These are phyloP conservation scores for Trichophyton verrucosum DNA, from an alignment of 2,329 filamentous ascomycete species.

Conservation along the genomic window DNA sequence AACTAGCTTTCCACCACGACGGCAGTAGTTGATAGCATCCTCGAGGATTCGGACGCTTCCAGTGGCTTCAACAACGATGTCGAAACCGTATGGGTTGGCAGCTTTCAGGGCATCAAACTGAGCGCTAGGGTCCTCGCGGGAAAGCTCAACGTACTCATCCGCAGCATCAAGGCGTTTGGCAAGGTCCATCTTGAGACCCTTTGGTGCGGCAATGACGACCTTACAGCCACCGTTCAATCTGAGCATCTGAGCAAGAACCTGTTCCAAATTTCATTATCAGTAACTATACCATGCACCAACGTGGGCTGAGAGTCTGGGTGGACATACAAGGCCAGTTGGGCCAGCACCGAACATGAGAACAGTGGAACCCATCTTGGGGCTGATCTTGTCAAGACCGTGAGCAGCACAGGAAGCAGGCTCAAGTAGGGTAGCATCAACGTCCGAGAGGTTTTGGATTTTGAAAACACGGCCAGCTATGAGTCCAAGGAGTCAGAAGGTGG, in stretches of 20 bases:
- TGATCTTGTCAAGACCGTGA: slow-evolving; percentile 56
- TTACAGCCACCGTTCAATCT: slow-evolving; percentile 55
- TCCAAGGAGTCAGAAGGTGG: slow-evolving; percentile 8
- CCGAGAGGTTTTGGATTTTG: slow-evolving; percentile 51
- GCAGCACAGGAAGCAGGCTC: slow-evolving; percentile 58
- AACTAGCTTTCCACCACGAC: slow-evolving; percentile 57
- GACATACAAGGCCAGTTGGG: slow-evolving; percentile 47
- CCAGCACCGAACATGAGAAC: slow-evolving; percentile 56
- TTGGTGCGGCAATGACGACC: slow-evolving; percentile 56
- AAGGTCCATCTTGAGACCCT: slow-evolving; percentile 58
- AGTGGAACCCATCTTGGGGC: slow-evolving; percentile 50
- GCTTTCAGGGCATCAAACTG: slow-evolving; percentile 52
- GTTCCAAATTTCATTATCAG: neutral
- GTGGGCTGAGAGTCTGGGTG: neutral
- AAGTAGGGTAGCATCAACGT: slow-evolving; percentile 55
- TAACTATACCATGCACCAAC: neutral
- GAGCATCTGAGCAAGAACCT: slow-evolving; percentile 49
- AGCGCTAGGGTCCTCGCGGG: slow-evolving; percentile 39
- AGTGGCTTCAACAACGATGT: slow-evolving; percentile 60
- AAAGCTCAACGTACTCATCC: slow-evolving; percentile 38
- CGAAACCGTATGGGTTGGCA: slow-evolving; percentile 59
- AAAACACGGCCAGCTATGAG: slow-evolving; percentile 44
- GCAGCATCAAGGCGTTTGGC: slow-evolving; percentile 40
- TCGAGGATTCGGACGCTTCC: slow-evolving; percentile 58
- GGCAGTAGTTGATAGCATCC: slow-evolving; percentile 58